These are phyloP conservation scores for Sporothrix humicola DNA, from an alignment of 2,329 filamentous ascomycete species.

Conservation along the genomic window DNA sequence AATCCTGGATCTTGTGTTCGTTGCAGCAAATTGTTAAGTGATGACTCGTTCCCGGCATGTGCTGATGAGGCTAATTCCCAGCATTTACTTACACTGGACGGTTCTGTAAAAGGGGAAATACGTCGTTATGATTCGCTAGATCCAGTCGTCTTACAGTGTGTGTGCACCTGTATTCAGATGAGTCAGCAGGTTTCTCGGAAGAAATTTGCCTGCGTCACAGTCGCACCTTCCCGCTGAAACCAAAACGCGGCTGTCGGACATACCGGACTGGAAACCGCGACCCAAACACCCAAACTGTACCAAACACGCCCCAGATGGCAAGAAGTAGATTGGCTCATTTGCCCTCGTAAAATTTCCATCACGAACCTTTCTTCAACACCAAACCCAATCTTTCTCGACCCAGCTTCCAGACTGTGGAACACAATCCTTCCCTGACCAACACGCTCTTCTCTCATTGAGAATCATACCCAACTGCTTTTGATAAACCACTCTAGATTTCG, in stretches of 20 bases:
- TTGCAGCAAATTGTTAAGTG: too few relatives aligned
- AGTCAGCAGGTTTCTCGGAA: not conserved
- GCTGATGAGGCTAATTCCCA: not conserved
- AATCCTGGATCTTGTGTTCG: not conserved
- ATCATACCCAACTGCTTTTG: not conserved
- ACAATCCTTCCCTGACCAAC: not conserved
- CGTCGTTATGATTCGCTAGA: not conserved
- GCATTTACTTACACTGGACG: not conserved
- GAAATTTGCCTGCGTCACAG: not conserved
- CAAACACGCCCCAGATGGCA: conserved; percentile 5
- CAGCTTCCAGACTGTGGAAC: conserved; percentile 25
- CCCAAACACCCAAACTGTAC: not conserved
- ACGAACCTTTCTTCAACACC: conserved; percentile 1
- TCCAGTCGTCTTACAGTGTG: not conserved
- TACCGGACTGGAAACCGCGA: conserved; percentile 26
- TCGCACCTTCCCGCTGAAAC: conserved; percentile 4
- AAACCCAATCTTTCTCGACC: not conserved
- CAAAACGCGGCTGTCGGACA: conserved; percentile 21
- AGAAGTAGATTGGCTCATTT: not conserved
- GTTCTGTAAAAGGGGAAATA: too few relatives aligned
- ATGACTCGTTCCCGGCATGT: conserved; percentile 5
- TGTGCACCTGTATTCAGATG: not conserved
- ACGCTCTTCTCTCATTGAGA: conserved; percentile 9
- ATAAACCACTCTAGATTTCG: not conserved
- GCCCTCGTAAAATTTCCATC: not conserved